Evolutionary conservation across 306 rosid species (phyloP).

Genomic region (Cucurbita moschata): DNA sequence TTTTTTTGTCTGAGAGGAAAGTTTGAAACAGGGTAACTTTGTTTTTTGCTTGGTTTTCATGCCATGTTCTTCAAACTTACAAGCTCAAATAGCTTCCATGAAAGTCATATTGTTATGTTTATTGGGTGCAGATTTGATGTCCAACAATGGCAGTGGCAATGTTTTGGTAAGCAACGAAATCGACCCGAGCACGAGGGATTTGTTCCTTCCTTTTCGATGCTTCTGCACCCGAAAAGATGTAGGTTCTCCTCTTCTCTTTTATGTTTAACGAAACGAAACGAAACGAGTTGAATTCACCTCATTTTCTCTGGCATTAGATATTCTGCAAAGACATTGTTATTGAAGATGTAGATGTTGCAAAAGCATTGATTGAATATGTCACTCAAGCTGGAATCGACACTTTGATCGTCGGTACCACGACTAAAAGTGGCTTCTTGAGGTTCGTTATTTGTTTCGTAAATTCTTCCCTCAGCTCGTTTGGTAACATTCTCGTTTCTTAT

Average conservation of each 20-base stretch:
- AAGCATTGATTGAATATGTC: constrained; percentile 49
- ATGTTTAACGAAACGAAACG: background rate
- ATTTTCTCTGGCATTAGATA: constrained; percentile 25
- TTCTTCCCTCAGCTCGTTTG: background rate
- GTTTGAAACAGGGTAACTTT: background rate
- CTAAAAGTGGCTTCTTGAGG: constrained; percentile 63
- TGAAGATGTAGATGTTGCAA: constrained; percentile 57
- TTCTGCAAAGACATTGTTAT: constrained; percentile 49
- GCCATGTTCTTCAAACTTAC: background rate
- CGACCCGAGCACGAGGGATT: constrained; percentile 35
- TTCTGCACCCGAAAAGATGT: constrained; percentile 85
- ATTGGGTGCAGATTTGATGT: constrained; percentile 17
- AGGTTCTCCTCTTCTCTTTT: constrained; percentile 12
- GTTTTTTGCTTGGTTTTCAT: background rate
- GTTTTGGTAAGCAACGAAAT: constrained; percentile 24
- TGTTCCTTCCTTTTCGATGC: constrained; percentile 79
- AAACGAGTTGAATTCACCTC: too few species aligned
- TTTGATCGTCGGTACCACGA: constrained; percentile 64
- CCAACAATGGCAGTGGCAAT: background rate
- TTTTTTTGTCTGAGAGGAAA: background rate
- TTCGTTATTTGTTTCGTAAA: constrained; percentile 2
- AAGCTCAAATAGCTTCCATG: background rate
- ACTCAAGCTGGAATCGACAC: constrained; percentile 51
- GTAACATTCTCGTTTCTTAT: background rate
- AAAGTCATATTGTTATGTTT: background rate